These are phyloP conservation scores for Botrytis squamosa DNA, from an alignment of 2,329 filamentous ascomycete species.

Conservation along the genomic window DNA sequence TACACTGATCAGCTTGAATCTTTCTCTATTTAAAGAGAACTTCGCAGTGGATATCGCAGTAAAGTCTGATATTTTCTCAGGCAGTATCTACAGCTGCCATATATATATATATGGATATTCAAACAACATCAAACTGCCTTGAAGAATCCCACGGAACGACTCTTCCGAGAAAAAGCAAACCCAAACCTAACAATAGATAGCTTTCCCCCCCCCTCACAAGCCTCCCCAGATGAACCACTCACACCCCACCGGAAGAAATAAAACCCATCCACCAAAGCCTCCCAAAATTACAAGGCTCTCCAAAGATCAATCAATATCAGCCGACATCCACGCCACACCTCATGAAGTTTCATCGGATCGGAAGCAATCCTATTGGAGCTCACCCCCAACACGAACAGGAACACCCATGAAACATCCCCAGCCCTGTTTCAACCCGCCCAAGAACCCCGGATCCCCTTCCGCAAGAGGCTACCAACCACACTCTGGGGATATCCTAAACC, in stretches of 20 bases:
- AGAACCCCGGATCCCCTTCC: conserved; percentile 1
- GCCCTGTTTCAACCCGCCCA: background rate
- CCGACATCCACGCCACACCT: background rate
- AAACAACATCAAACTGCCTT: background rate
- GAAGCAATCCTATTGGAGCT: background rate
- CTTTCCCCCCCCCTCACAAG: too few relatives aligned
- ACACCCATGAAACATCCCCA: background rate
- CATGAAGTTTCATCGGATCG: background rate
- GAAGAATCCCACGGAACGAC: background rate
- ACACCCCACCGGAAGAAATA: background rate
- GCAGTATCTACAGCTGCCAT: background rate
- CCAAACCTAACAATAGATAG: background rate
- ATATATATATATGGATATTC: background rate
- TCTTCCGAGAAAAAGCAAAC: background rate
- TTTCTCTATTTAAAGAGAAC: background rate
- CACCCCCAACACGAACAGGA: background rate
- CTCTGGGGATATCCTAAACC: background rate
- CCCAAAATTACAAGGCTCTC: background rate
- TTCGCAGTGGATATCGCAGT: background rate
- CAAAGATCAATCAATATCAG: background rate
- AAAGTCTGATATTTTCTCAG: background rate
- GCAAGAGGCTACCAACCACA: background rate
- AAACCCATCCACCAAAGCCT: background rate
- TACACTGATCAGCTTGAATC: background rate
- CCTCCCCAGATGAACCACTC: background rate